Evolutionary conservation across 108 stramenopile species (phyloP), one percentile per base, ranked within the genome.

Genomic region (Nitzschia putrida): DNA sequence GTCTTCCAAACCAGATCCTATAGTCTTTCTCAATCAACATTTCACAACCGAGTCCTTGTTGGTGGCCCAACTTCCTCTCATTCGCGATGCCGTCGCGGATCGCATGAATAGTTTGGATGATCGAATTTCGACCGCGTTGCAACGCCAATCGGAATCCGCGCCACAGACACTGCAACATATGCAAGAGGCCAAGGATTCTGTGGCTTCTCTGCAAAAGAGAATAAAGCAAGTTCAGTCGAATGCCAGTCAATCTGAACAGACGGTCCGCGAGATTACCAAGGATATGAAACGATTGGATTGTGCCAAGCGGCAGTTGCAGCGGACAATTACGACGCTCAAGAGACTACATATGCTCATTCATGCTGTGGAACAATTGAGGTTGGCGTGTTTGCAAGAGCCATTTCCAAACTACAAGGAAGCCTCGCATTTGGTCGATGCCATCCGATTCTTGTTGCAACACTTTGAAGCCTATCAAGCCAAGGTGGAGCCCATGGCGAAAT

Each of bases 231-330:
- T 94, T 2, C 78, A 81, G 66, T 25, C 60, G 7, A 91, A 94
- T 77, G 93, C 93, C 0, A 72, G 73, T 20, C 89, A 88, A 57
- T 84, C 82, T 25, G 90, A 91, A 67, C 51, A 72, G 66, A 88
- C 90, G 22, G 93, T 94, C 2, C 56, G 87, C 47, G 87, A 90
- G 74, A 94, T 94, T 24, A 91, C 93, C 14, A 73, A 85, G 18
- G 99, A 99, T 82, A 98, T 99, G 86, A 97, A 97, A 74, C 86
- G 92, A 20, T 81, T 99, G 22, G 99, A 99, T 81, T 86, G 80
- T 67, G 97, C 97, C 71, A 99, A 99, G 81, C 83, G 89, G 9
- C 95, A 99, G 72, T 86, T 98, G 72, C 94, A 96, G 53, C 77
- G 83, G 14, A 98, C 98, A 14, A 98, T 99, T 64, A 98, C 97